Conservation (phyloP, 106 monocot genomes). For the Allium fistulosum region DNA sequence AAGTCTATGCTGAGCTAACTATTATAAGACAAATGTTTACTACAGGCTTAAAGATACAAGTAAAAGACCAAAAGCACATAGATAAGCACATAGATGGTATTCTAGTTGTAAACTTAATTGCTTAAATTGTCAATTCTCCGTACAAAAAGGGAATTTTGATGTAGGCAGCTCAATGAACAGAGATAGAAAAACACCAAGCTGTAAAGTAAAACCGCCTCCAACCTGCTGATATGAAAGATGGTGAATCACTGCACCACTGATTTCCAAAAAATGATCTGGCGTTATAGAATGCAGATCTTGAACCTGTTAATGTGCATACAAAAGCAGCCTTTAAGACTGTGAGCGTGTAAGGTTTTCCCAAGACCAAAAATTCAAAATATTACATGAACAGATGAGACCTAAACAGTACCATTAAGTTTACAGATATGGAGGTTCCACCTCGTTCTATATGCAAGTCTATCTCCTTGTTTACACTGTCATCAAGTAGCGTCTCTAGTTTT, state of each 20-base stretch:
- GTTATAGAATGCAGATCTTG: slow-evolving; percentile 95
- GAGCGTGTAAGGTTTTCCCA: too few species aligned
- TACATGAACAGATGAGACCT: neutral
- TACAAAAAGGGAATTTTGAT: neutral
- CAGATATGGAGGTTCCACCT: slow-evolving; percentile 48
- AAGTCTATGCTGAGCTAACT: too few species aligned
- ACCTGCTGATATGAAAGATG: slow-evolving; percentile 98
- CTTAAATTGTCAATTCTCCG: neutral
- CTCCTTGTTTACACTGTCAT: slow-evolving; percentile 55
- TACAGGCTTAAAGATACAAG: too few species aligned
- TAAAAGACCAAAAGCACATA: too few species aligned
- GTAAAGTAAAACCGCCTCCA: neutral
- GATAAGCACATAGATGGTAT: too few species aligned
- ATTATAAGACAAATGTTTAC: too few species aligned
- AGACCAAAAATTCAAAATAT: neutral
- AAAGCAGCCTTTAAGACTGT: neutral
- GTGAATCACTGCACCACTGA: slow-evolving; percentile 89
- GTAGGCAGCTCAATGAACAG: neutral
- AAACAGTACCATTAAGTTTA: slow-evolving; percentile 53
- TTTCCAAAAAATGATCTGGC: slow-evolving; percentile 84
- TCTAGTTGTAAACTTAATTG: neutral
- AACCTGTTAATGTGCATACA: slow-evolving; percentile 32
- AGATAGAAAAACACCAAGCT: neutral
- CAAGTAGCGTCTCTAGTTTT: slow-evolving; percentile 73
- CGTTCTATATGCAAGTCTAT: slow-evolving; percentile 79